Evolutionary conservation across 805 yeast genomes (phyloP), one percentile per base, ranked within the genome.

Genomic region (Metschnikowia colocasiae): DNA sequence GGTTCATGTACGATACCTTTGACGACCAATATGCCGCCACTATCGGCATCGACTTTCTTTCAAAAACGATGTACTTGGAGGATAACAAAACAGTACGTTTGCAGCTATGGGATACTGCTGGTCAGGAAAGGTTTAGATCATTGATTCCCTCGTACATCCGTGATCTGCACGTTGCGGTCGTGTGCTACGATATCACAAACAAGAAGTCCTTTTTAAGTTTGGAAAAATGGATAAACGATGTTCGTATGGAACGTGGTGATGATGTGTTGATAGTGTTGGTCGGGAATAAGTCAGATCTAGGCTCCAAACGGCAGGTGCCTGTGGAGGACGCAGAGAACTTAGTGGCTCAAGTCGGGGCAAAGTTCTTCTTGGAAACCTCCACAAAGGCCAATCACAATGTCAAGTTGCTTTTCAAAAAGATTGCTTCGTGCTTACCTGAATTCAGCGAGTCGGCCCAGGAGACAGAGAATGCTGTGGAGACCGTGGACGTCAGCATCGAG

Each of bases 41-140:
- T 0, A 90, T 94, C 46, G 99, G 99, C 22, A 94, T 94, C 52
- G 98, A 94, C 64, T 94, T 94, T 62, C 78, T 94, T 55, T 87
- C 95, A 33, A 92, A 87, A 61, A 61, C 59, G n/a, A 62, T 62
- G 66, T 94, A 94, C 65, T 73, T 94, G 42, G 97, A 95, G 56
- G 98, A 94, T 66, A 90, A 71, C 53, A 70, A 92, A 56, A 94
- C 99, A 3, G 87, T 94, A 34, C 78, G 99, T 59, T 76, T 94
- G 53, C 99, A 94, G 69, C 72, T 94, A 49, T 94, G 99, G 99
- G 99, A 92, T 63, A 92, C 99, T 36, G 98, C 98, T 6, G 99
- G 99, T 31, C 99, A 92, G 68, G 99, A 94, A 66, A 73, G 99
- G 58, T 94, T 94, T 73, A 76, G 98, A 61, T 86, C 96, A 15